Percentiles rank a stretch among this genome's conserved stretches.
Evolutionary conservation across 2,329 filamentous ascomycete species (phyloP).

Genomic region (Alternaria incomplexa): DNA sequence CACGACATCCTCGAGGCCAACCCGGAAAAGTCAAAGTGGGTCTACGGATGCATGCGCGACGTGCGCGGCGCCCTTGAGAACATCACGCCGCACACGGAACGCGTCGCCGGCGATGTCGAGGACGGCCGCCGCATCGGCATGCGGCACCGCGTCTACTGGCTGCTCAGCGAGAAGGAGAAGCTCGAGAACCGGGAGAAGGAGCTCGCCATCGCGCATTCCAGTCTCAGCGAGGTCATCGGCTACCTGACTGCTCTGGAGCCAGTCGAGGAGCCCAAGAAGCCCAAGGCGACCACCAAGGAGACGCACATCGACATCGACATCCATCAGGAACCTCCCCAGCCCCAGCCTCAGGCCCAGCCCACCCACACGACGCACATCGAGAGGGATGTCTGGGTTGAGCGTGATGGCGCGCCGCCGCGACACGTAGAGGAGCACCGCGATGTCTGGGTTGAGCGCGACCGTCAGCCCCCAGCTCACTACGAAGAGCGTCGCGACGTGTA

Average conservation of each 20-base stretch:
- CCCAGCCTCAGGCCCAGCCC: not conserved
- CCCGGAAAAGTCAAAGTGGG: constrained; percentile 47
- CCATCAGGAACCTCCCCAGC: constrained; percentile 23
- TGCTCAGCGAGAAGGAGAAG: constrained; percentile 50
- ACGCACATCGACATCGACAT: constrained; percentile 42
- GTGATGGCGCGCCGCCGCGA: constrained; percentile 28
- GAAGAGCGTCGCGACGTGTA: constrained; percentile 35
- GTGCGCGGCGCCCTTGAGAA: constrained; percentile 46
- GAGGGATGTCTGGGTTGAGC: constrained; percentile 38
- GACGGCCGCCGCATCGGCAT: constrained; percentile 46
- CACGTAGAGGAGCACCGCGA: constrained; percentile 40
- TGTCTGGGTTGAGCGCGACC: constrained; percentile 35
- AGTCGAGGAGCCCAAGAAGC: constrained; percentile 27
- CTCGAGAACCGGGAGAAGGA: constrained; percentile 47
- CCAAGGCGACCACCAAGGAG: constrained; percentile 27
- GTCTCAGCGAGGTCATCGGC: constrained; percentile 44
- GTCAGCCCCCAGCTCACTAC: constrained; percentile 30
- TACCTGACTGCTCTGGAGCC: constrained; percentile 45
- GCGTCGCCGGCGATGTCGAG: constrained; percentile 43
- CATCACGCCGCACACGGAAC: constrained; percentile 46
- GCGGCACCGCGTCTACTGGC: constrained; percentile 46
- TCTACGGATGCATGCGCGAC: constrained; percentile 45
- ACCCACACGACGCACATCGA: constrained; percentile 34
- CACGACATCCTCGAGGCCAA: constrained; percentile 47
- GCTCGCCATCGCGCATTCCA: constrained; percentile 40